Percentiles rank a stretch among this genome's conserved stretches.
These are phyloP conservation scores for Luzula sylvatica DNA, from an alignment of 176 grass and related monocot species.

Conservation along the genomic window DNA sequence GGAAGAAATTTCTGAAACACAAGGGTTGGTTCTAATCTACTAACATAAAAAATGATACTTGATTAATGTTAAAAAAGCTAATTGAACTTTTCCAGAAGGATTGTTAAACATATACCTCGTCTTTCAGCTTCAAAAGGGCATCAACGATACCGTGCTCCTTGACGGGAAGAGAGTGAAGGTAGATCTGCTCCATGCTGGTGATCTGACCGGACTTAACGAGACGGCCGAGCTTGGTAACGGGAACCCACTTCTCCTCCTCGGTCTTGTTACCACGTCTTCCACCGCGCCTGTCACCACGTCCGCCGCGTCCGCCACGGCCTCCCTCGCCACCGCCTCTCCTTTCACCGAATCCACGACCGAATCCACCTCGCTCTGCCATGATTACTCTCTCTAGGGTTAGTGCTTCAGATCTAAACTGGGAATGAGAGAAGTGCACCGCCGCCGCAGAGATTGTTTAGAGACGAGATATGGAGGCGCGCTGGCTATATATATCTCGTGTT, in stretches of 20 bases:
- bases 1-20: too few relatives aligned
- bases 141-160: slow-evolving; percentile 93
- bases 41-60: too few relatives aligned
- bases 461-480: background rate
- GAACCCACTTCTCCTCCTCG: slow-evolving; percentile 95
- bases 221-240: slow-evolving; percentile 75
- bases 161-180: slow-evolving; percentile 76
- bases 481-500: background rate
- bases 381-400: slow-evolving; percentile 15
- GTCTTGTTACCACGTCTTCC: slow-evolving; percentile 29
- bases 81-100: background rate
- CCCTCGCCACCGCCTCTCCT: slow-evolving; percentile 9
- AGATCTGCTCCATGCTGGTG: slow-evolving; percentile 58
- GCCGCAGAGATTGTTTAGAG: slow-evolving; percentile 6
- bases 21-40: too few relatives aligned
- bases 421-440: background rate
- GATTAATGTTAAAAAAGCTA: too few relatives aligned
- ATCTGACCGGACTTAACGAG: slow-evolving; percentile 53
- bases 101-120: slow-evolving; percentile 30
- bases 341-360: slow-evolving; percentile 33
- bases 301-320: slow-evolving; percentile 34
- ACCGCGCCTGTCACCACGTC: slow-evolving; percentile 37
- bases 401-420: slow-evolving; percentile 5
- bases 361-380: slow-evolving; percentile 64
- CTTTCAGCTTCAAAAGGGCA: slow-evolving; percentile 48